Percentiles rank a stretch among this genome's conserved stretches.
These are phyloP conservation scores for Ogataea hybrid DNA, from an alignment of 1,139 yeast species.

Conservation along the genomic window DNA sequence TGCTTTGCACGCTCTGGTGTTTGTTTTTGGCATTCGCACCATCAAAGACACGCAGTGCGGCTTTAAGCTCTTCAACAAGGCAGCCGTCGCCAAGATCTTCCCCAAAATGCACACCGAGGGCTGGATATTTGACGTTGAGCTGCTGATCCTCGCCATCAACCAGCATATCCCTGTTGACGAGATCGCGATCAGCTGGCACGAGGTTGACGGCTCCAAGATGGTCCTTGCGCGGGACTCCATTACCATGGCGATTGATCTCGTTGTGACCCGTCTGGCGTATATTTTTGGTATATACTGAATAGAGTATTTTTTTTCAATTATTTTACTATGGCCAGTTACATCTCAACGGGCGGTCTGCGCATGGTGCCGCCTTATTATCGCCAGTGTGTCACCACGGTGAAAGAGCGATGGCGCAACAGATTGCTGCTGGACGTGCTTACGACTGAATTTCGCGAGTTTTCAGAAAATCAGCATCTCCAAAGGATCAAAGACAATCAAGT, in stretches of 20 bases:
- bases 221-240: conserved; percentile 89
- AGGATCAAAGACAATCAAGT: conserved; percentile 21
- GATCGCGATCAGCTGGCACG: conserved; percentile 94
- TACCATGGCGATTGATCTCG: conserved; percentile 93
- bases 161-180: conserved; percentile 68
- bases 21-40: conserved; percentile 80
- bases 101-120: conserved; percentile 96
- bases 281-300: conserved; percentile 67
- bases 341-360: conserved; percentile 42
- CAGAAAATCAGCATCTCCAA: conserved; percentile 21
- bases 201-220: conserved; percentile 91
- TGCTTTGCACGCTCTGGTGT: conserved; percentile 84
- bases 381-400: conserved; percentile 41
- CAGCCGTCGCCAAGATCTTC: conserved; percentile 63
- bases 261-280: conserved; percentile 88
- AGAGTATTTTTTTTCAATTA: neutral
- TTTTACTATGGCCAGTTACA: conserved; percentile 20
- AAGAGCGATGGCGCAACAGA: conserved; percentile 48
- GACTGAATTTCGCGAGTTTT: conserved; percentile 38
- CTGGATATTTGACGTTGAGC: conserved; percentile 97
- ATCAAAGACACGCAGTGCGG: conserved; percentile 97
- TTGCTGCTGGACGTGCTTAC: conserved; percentile 44
- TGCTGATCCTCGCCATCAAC: conserved; percentile 73
- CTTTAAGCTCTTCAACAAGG: conserved; percentile 80
- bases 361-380: conserved; percentile 47